Conservation (phyloP, 2,329 filamentous ascomycete species). For the Akanthomyces lecanii region DNA sequence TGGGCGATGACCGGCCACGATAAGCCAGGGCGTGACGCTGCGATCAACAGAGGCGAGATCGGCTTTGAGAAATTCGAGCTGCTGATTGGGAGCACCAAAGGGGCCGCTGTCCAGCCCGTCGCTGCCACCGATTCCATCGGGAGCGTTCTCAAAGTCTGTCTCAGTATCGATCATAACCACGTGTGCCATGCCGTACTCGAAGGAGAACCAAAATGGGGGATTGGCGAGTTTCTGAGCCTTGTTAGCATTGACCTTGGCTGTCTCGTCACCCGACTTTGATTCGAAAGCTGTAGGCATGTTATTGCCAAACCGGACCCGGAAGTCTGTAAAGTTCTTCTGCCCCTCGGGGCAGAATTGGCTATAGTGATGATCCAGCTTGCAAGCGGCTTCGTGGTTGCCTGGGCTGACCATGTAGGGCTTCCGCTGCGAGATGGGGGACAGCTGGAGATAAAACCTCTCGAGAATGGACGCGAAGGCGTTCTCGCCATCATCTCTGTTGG, state of each 20-base stretch:
- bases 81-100: constrained; percentile 45
- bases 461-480: constrained; percentile 52
- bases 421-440: constrained; percentile 41
- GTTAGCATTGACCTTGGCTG: constrained; percentile 40
- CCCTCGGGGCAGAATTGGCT: constrained; percentile 43
- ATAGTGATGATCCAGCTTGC: constrained; percentile 32
- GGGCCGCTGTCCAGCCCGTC: constrained; percentile 40
- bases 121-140: constrained; percentile 23
- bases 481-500: constrained; percentile 44
- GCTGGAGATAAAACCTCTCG: constrained; percentile 47
- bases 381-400: constrained; percentile 57
- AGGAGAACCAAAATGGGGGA: constrained; percentile 26
- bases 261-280: constrained; percentile 44
- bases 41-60: constrained; percentile 55
- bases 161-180: constrained; percentile 33
- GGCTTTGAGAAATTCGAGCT: constrained; percentile 51
- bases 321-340: constrained; percentile 59
- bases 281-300: constrained; percentile 47
- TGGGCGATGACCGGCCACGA: constrained; percentile 36
- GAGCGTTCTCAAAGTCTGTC: constrained; percentile 28
- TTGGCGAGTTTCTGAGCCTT: constrained; percentile 36
- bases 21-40: constrained; percentile 44
- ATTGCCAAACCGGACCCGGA: constrained; percentile 46
- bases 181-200: constrained; percentile 28
- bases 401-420: constrained; percentile 45